These are phyloP conservation scores for Leavenworthia alabamica DNA, from an alignment of 345 rosid genomes.

Conservation along the genomic window DNA sequence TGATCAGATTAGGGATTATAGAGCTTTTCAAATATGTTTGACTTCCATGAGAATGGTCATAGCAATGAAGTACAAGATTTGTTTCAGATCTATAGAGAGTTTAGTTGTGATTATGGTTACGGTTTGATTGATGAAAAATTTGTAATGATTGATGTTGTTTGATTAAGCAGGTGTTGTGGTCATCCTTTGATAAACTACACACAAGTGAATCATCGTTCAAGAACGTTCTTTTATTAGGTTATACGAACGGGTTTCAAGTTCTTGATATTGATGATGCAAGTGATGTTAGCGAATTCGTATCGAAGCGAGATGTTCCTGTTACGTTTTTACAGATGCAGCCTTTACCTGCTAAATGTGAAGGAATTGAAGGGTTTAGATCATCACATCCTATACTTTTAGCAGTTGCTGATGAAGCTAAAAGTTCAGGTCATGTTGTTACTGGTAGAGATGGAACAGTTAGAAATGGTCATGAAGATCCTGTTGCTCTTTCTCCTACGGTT, in stretches of 20 bases:
- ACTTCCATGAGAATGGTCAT: slow-evolving; percentile 15
- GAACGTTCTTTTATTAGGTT: slow-evolving; percentile 77
- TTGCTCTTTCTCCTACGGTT: slow-evolving; percentile 53
- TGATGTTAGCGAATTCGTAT: slow-evolving; percentile 68
- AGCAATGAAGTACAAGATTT: background rate
- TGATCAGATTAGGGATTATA: background rate
- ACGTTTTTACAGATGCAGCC: slow-evolving; percentile 87
- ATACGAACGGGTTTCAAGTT: slow-evolving; percentile 90
- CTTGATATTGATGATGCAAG: slow-evolving; percentile 80
- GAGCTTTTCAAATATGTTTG: slow-evolving; percentile 3
- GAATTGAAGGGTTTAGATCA: slow-evolving; percentile 67
- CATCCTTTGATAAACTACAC: slow-evolving; percentile 72
- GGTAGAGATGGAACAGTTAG: slow-evolving; percentile 57
- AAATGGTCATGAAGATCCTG: slow-evolving; percentile 53
- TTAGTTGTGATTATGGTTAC: background rate
- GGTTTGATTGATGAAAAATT: slow-evolving; percentile 1
- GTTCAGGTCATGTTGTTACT: slow-evolving; percentile 30
- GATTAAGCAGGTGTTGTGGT: slow-evolving; percentile 72
- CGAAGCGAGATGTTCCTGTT: slow-evolving; percentile 80
- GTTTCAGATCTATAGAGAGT: background rate
- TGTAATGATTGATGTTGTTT: slow-evolving; percentile 17
- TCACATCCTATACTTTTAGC: slow-evolving; percentile 90
- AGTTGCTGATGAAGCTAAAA: slow-evolving; percentile 77
- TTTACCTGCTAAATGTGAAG: slow-evolving; percentile 60
- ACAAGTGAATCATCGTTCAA: slow-evolving; percentile 51